Evolutionary conservation across 129 eudicot genomes (phyloP).

Genomic region (Logfia minima): DNA sequence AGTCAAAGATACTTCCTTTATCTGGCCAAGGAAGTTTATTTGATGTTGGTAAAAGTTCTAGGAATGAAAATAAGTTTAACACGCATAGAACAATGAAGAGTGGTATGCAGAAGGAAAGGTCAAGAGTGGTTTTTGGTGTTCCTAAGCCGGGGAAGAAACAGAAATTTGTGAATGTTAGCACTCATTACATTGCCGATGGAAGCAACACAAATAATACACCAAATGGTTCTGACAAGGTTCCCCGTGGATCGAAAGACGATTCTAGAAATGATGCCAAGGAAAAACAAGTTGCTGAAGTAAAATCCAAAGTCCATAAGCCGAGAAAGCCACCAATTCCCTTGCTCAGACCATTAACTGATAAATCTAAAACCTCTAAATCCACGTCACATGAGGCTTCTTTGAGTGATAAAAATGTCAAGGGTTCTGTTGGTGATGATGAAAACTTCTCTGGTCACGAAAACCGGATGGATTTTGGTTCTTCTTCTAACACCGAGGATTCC

Average conservation of each 20-base stretch:
- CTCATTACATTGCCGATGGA: constrained; percentile 59
- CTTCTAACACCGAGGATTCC: constrained; percentile 40
- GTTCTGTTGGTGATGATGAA: constrained; percentile 34
- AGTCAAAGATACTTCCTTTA: constrained; percentile 44
- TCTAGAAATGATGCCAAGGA: constrained; percentile 53
- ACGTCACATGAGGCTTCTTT: constrained; percentile 23
- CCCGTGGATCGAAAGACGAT: constrained; percentile 40
- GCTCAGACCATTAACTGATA: constrained; percentile 48
- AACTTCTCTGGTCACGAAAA: constrained; percentile 35
- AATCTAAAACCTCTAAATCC: constrained; percentile 30
- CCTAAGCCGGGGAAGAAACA: constrained; percentile 95
- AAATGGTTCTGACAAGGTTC: constrained; percentile 47
- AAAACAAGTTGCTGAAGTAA: constrained; percentile 54
- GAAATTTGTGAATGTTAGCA: constrained; percentile 93
- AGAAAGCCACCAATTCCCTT: constrained; percentile 53
- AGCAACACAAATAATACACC: constrained; percentile 40
- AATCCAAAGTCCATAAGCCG: constrained; percentile 42
- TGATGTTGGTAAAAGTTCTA: constrained; percentile 52
- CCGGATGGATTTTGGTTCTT: constrained; percentile 28
- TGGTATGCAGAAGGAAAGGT: constrained; percentile 63
- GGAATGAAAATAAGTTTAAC: constrained; percentile 41
- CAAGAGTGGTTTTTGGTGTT: constrained; percentile 85
- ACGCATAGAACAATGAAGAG: constrained; percentile 52
- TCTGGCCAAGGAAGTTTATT: constrained; percentile 48
- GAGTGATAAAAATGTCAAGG: constrained; percentile 9